phyloP scores from a whole-genome alignment of 2,329 filamentous ascomycete species.

The Fusarium luffae region DNA sequence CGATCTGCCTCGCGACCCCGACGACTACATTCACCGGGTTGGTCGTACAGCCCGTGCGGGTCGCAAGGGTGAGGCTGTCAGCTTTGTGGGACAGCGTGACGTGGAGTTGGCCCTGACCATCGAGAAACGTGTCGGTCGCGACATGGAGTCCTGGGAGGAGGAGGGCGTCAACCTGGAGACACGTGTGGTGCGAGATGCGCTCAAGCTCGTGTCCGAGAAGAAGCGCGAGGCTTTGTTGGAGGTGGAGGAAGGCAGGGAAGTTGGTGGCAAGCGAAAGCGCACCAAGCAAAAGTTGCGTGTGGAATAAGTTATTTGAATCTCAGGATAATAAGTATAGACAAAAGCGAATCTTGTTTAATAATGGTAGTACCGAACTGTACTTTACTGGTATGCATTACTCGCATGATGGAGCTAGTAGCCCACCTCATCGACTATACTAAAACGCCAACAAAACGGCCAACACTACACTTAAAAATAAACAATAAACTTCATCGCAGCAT shows the following conservation, averaged over 20 bases:
- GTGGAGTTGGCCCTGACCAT: slow-evolving; percentile 92
- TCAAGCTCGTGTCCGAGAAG: slow-evolving; percentile 95
- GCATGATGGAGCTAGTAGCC: background rate
- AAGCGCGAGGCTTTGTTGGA: slow-evolving; percentile 91
- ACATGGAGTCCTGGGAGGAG: slow-evolving; percentile 87
- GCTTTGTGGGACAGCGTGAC: slow-evolving; percentile 91
- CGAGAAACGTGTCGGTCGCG: slow-evolving; percentile 80
- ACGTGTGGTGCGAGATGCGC: slow-evolving; percentile 81
- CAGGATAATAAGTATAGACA: slow-evolving; percentile 12
- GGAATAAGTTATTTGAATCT: slow-evolving; percentile 32
- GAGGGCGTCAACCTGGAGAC: slow-evolving; percentile 95
- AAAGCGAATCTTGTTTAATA: slow-evolving; percentile 21
- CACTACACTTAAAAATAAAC: background rate
- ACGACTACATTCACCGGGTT: slow-evolving; percentile 97
- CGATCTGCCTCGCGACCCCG: slow-evolving; percentile 93
- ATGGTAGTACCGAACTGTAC: background rate
- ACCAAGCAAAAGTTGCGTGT: slow-evolving; percentile 66
- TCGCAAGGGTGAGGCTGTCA: slow-evolving; percentile 82
- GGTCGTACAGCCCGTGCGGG: slow-evolving; percentile 95
- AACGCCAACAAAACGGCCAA: background rate
- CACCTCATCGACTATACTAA: background rate
- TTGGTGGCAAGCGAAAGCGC: slow-evolving; percentile 82
- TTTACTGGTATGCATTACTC: background rate
- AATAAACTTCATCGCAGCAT: background rate
- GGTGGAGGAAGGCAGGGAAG: slow-evolving; percentile 91